Evolutionary conservation across 148 eudicot species (phyloP), one percentile per base, ranked within the genome.

Genomic region (Chenopodium suecicum): DNA sequence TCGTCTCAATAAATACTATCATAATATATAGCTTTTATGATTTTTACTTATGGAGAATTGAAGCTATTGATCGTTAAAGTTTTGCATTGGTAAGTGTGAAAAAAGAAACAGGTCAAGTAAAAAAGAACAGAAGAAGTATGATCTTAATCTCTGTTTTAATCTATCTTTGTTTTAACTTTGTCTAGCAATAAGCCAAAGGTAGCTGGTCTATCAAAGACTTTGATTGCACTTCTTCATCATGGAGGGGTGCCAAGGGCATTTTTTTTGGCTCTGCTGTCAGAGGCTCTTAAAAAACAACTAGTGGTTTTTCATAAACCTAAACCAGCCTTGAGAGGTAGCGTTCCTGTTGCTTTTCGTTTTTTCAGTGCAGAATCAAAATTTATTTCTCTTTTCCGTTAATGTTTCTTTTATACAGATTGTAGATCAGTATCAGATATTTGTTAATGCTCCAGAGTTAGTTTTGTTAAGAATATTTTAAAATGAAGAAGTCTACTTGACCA

Each of bases 141-240:
- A 9, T 13, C 9, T 68, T 62, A 14, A 7, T 65, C 52, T 0
- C 6, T 64, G 4, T 0, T 37, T 23, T 34, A 37, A 19, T 25
- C 23, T 17, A 17, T 75, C 14, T 34, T 48, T 48, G 54, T 48
- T 48, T 48, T 3, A 48, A 9, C 0, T 48, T 1, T 75, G 34
- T 84, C 77, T 86, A 95, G 99, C 87, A 83, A 84, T 31, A 90
- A 86, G 81, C 99, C 99, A 14, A 83, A 72, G 79, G 87, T 54
- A 80, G 56, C 90, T 8, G 70, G 50, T 44, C 85, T 95, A 10
- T 95, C 99, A 11, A 94, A 81, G 83, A 81, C 84, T 75, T 88
- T 95, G 90, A 95, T 95, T 84, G 91, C 94, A 50, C 92, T 96
- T 37, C 88, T 96, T 74, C 88, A 82, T 85, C 89, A 85, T 81